Conservation (phyloP, 2,329 filamentous ascomycete species). For the Nemania diffusa region DNA sequence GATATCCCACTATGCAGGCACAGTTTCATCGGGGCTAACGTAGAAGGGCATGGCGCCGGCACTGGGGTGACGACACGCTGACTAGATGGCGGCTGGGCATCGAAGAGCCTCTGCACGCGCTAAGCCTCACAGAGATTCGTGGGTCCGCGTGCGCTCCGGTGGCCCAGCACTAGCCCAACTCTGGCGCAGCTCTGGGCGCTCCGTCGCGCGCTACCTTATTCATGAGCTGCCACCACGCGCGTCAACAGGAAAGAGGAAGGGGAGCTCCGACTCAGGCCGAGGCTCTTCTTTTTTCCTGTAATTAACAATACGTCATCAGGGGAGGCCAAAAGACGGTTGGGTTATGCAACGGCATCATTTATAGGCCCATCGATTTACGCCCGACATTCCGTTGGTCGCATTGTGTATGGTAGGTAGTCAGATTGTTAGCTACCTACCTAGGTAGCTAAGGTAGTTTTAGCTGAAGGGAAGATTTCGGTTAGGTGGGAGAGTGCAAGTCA, state of each 20-base stretch:
- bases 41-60: slow-evolving; percentile 3
- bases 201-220: background rate
- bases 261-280: background rate
- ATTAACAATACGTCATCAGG: slow-evolving; percentile 3
- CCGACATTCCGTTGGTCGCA: background rate
- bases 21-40: background rate
- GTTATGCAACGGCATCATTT: background rate
- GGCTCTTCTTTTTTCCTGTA: background rate
- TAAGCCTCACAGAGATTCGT: background rate
- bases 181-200: background rate
- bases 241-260: background rate
- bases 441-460: too few relatives aligned
- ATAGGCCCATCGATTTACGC: background rate
- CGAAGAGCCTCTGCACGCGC: slow-evolving; percentile 4
- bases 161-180: background rate
- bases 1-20: background rate
- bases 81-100: background rate
- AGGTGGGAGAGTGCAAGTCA: too few relatives aligned
- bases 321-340: background rate
- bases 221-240: background rate
- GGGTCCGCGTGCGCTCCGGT: background rate
- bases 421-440: too few relatives aligned
- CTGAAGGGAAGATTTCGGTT: too few relatives aligned
- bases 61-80: background rate
- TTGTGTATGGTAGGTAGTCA: too few relatives aligned